Evolutionary conservation across 2,329 filamentous ascomycete genomes (phyloP).

Genomic region (Epichloe sp.): DNA sequence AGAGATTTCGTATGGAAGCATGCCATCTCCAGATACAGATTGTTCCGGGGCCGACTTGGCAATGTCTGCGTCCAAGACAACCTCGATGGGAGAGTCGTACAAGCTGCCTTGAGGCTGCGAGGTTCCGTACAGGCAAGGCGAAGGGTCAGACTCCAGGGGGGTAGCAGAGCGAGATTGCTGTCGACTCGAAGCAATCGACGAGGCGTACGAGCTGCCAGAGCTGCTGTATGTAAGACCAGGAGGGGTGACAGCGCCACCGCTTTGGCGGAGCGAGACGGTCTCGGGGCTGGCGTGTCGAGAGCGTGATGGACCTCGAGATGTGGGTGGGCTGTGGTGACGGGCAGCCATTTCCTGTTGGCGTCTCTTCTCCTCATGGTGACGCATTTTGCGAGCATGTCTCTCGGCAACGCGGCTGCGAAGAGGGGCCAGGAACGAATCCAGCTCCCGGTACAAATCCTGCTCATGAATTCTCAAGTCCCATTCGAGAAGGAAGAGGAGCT

Average conservation of each 20-base stretch:
- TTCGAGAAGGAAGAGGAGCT: slow-evolving; percentile 84
- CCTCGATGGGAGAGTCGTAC: slow-evolving; percentile 36
- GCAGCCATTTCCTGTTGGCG: slow-evolving; percentile 25
- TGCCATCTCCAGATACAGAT: slow-evolving; percentile 15
- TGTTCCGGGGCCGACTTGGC: slow-evolving; percentile 19
- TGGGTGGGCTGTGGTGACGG: slow-evolving; percentile 32
- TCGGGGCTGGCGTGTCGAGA: slow-evolving; percentile 29
- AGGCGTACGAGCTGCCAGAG: slow-evolving; percentile 37
- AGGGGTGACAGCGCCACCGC: slow-evolving; percentile 26
- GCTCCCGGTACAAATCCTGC: slow-evolving; percentile 73
- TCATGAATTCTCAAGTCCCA: slow-evolving; percentile 84
- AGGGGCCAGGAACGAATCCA: slow-evolving; percentile 79
- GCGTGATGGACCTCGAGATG: slow-evolving; percentile 30
- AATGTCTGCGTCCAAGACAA: slow-evolving; percentile 27
- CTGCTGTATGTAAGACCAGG: slow-evolving; percentile 37
- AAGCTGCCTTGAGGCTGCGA: slow-evolving; percentile 23
- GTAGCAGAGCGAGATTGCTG: slow-evolving; percentile 39
- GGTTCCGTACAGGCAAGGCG: slow-evolving; percentile 28
- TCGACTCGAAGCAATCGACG: slow-evolving; percentile 33
- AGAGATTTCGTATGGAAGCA: slow-evolving; percentile 44
- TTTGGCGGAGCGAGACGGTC: slow-evolving; percentile 23
- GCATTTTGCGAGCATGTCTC: slow-evolving; percentile 36
- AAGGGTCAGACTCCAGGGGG: slow-evolving; percentile 34
- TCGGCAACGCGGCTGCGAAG: slow-evolving; percentile 52
- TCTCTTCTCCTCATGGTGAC: slow-evolving; percentile 33